phyloP scores from a whole-genome alignment of 1,284 basidiomycete species.

The Ustilago cynodontis region DNA sequence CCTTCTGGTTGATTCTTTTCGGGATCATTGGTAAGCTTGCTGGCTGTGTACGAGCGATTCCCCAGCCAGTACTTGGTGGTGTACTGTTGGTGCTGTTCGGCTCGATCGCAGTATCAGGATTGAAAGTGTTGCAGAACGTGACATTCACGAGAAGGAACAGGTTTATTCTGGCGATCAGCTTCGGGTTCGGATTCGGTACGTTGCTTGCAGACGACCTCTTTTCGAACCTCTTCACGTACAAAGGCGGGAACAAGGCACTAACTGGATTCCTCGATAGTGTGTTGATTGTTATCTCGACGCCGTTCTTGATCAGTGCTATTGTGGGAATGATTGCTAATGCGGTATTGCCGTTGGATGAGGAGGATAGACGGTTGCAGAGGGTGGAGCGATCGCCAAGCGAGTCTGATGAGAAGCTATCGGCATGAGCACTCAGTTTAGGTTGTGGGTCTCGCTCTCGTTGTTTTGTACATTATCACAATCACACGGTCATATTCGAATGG shows the following conservation, averaged over 20 bases:
- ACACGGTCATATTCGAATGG: not conserved
- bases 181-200: constrained; percentile 81
- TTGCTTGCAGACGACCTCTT: constrained; percentile 71
- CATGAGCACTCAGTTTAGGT: constrained; percentile 1
- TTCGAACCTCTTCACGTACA: constrained; percentile 72
- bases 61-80: constrained; percentile 83
- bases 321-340: constrained; percentile 64
- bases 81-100: constrained; percentile 70
- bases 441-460: too few relatives aligned
- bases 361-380: constrained; percentile 42
- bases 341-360: constrained; percentile 57
- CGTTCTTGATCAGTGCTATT: constrained; percentile 78
- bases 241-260: constrained; percentile 74
- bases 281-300: constrained; percentile 76
- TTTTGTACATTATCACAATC: not conserved
- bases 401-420: constrained; percentile 34
- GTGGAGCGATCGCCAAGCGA: constrained; percentile 1
- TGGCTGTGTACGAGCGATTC: constrained; percentile 75
- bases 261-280: constrained; percentile 82
- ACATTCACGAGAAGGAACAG: constrained; percentile 80
- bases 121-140: constrained; percentile 79
- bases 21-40: constrained; percentile 81
- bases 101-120: constrained; percentile 74
- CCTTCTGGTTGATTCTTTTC: constrained; percentile 59
- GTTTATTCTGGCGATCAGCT: constrained; percentile 75